These are phyloP conservation scores for Staphylotrichum longicolle DNA, from an alignment of 495 filamentous ascomycete species.

Conservation along the genomic window DNA sequence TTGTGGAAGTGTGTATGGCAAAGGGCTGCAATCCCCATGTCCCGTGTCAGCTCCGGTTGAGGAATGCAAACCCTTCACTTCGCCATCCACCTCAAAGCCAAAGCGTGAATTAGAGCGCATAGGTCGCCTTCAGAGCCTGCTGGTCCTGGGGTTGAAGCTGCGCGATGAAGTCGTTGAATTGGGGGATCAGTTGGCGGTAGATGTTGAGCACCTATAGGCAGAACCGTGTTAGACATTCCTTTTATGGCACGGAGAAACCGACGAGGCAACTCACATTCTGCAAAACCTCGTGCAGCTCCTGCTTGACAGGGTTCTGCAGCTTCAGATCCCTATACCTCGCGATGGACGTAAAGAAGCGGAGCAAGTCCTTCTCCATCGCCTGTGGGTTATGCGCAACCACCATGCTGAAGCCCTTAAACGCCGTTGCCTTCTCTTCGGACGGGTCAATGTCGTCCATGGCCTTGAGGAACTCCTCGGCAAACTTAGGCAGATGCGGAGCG, in stretches of 20 bases:
- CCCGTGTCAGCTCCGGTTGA: too few relatives aligned
- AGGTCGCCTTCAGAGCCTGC: conserved; percentile 46
- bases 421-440: conserved; percentile 92
- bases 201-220: conserved; percentile 65
- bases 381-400: conserved; percentile 84
- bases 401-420: conserved; percentile 83
- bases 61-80: too few relatives aligned
- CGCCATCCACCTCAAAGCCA: too few relatives aligned
- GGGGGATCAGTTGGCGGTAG: conserved; percentile 81
- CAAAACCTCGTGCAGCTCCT: conserved; percentile 47
- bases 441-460: conserved; percentile 81
- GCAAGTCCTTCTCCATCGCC: conserved; percentile 82
- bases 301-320: conserved; percentile 45
- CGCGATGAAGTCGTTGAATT: conserved; percentile 75
- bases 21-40: too few relatives aligned
- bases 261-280: conserved; percentile 39
- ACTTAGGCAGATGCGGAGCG: conserved; percentile 75
- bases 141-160: conserved; percentile 64
- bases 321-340: conserved; percentile 65
- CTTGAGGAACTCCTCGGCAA: conserved; percentile 75
- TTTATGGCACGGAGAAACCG: not conserved
- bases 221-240: not conserved
- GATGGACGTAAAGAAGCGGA: conserved; percentile 81
- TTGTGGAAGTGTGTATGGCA: too few relatives aligned
- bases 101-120: conserved; percentile 29